These are phyloP conservation scores for Kodamaea jinghongensis DNA, from an alignment of 805 yeast species.

Conservation along the genomic window DNA sequence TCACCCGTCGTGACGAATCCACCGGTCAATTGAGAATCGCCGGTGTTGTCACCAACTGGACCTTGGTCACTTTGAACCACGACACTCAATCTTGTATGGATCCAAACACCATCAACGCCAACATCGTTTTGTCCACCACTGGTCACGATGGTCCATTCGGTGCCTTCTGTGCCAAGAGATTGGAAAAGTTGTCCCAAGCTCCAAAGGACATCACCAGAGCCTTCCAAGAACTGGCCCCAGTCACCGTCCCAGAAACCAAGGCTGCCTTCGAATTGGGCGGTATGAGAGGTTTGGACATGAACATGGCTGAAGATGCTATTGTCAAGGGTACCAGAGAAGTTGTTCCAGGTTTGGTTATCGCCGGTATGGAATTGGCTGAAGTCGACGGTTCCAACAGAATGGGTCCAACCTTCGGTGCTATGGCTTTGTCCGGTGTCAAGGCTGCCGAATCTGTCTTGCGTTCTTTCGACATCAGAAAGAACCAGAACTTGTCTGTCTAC, in stretches of 20 bases:
- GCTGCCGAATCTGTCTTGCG: conserved; percentile 61
- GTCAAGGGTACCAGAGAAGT: conserved; percentile 68
- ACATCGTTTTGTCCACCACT: conserved; percentile 66
- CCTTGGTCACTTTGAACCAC: conserved; percentile 71
- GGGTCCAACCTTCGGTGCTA: conserved; percentile 85
- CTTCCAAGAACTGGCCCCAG: conserved; percentile 12
- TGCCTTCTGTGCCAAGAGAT: conserved; percentile 72
- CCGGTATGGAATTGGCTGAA: conserved; percentile 79
- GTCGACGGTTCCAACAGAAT: conserved; percentile 75
- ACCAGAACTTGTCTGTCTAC: conserved; percentile 27
- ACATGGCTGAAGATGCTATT: conserved; percentile 71
- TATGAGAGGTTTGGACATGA: conserved; percentile 80
- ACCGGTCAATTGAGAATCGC: conserved; percentile 63
- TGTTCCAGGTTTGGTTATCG: conserved; percentile 62
- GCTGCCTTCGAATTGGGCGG: conserved; percentile 47
- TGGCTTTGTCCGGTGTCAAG: conserved; percentile 75
- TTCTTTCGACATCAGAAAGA: conserved; percentile 33
- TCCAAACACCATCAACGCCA: conserved; percentile 69
- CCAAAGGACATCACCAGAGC: conserved; percentile 44
- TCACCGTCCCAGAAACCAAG: conserved; percentile 14
- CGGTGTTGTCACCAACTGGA: conserved; percentile 85
- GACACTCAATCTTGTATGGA: conserved; percentile 80
- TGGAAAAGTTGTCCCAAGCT: conserved; percentile 35
- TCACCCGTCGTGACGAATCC: conserved; percentile 59
- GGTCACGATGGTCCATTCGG: conserved; percentile 87